Percentiles rank a stretch among this genome's conserved stretches.
Conservation (phyloP, 495 filamentous ascomycete genomes). For the Penicillium cataractarum region DNA sequence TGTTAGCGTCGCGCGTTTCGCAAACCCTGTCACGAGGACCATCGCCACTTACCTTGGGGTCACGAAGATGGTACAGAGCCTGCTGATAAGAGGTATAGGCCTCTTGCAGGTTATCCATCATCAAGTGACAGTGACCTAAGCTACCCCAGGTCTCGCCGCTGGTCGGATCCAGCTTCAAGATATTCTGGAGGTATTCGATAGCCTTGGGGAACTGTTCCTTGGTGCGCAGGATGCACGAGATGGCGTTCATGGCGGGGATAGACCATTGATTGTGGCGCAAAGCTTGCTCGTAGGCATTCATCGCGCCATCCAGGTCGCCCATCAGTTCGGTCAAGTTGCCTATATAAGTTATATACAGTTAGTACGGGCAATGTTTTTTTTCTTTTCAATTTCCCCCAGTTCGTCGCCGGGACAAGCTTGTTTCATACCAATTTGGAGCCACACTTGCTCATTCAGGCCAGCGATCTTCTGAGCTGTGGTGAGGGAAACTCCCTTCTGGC, state of each 20-base stretch:
- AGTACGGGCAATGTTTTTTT: too few relatives aligned
- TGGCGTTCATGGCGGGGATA: conserved; percentile 90
- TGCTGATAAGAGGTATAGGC: conserved; percentile 98
- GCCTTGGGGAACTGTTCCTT: conserved; percentile 94
- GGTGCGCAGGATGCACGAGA: conserved; percentile 85
- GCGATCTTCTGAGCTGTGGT: conserved; percentile 64
- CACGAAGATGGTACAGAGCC: conserved; percentile 87
- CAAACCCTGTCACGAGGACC: neutral
- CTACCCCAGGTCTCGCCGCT: conserved; percentile 98
- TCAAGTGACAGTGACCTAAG: conserved; percentile 92
- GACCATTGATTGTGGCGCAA: conserved; percentile 87
- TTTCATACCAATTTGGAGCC: conserved; percentile 85
- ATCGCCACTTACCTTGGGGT: conserved; percentile 78
- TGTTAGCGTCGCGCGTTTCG: neutral
- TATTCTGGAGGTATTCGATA: conserved; percentile 88
- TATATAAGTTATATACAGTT: conserved; percentile 48
- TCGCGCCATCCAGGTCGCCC: conserved; percentile 85
- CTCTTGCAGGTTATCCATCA: conserved; percentile 99
- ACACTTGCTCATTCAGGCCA: conserved; percentile 80
- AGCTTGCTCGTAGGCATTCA: conserved; percentile 85
- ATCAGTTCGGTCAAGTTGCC: conserved; percentile 86
- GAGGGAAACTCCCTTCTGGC: conserved; percentile 51
- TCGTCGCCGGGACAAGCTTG: neutral
- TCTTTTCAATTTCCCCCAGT: too few relatives aligned
- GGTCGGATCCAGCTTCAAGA: conserved; percentile 82